phyloP scores from a whole-genome alignment of 441 rosid genomes.

The Euphorbia celastroides region DNA sequence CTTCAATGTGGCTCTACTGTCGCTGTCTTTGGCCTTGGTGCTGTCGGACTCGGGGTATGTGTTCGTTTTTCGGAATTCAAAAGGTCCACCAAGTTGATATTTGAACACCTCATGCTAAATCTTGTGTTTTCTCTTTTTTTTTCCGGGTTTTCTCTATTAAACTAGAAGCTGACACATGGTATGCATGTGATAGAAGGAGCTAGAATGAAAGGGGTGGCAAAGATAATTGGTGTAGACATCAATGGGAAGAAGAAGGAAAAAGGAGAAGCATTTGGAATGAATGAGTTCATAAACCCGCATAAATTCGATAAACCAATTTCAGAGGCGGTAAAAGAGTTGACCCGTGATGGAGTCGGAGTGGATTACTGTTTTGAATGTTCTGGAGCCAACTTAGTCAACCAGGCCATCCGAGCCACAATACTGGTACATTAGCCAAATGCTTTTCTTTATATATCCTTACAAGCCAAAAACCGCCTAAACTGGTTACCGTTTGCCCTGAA shows the following conservation, averaged over 20 bases:
- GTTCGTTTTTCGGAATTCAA: slow-evolving; percentile 21
- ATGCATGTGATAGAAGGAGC: slow-evolving; percentile 38
- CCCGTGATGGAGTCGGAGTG: slow-evolving; percentile 33
- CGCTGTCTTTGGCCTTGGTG: slow-evolving; percentile 59
- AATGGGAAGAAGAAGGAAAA: slow-evolving; percentile 32
- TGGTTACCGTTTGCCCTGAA: no score
- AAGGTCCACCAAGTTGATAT: no score
- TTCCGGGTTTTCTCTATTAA: no score
- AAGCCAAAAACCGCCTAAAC: no score
- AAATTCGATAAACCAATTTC: slow-evolving; percentile 26
- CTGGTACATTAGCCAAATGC: no score
- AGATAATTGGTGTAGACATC: slow-evolving; percentile 42
- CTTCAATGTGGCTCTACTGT: slow-evolving; percentile 47
- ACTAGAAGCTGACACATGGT: no score
- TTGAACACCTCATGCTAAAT: no score
- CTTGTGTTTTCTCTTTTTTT: no score
- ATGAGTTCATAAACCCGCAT: slow-evolving; percentile 37
- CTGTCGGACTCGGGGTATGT: slow-evolving; percentile 58
- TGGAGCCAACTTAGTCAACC: slow-evolving; percentile 22
- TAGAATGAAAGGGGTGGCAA: slow-evolving; percentile 28
- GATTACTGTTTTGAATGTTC: slow-evolving; percentile 45
- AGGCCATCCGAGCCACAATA: slow-evolving; percentile 36
- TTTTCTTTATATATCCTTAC: no score
- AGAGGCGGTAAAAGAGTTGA: slow-evolving; percentile 29
- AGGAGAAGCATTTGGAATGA: slow-evolving; percentile 43